These are phyloP conservation scores for Mucuna pruriens DNA, from an alignment of 306 rosid genomes.

Conservation along the genomic window DNA sequence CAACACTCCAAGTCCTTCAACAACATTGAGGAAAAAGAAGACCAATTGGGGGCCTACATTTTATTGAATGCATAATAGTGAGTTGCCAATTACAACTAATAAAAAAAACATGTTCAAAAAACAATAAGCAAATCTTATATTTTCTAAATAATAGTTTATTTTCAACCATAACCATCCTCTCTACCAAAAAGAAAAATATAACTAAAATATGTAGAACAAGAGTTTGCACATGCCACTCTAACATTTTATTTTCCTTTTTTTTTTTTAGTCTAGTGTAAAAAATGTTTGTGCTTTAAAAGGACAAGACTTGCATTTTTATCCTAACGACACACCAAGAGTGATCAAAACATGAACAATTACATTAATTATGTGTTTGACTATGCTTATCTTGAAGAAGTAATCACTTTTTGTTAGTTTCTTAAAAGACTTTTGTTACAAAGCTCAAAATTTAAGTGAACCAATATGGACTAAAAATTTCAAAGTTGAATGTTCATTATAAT, in stretches of 20 bases:
- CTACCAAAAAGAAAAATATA: neutral
- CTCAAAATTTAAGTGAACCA: too few relatives aligned
- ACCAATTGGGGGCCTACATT: slow-evolving; percentile 42
- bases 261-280: too few relatives aligned
- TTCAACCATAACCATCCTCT: neutral
- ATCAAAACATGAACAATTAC: neutral
- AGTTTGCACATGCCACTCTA: neutral
- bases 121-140: neutral
- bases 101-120: neutral
- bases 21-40: slow-evolving; percentile 11
- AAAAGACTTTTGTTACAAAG: neutral
- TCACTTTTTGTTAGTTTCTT: neutral
- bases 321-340: neutral
- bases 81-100: neutral
- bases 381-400: neutral
- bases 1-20: slow-evolving; percentile 36
- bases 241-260: too few relatives aligned
- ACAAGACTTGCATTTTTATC: neutral
- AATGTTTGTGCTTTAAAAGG: neutral
- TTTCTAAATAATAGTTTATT: neutral
- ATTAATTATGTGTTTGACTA: neutral
- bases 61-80: neutral
- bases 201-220: neutral
- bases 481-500: too few relatives aligned
- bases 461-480: too few relatives aligned